A percentile compares a stretch with the other conserved stretches of the same genome.
Conservation (phyloP, 331 rosid species). For the Arachis monticola region DNA sequence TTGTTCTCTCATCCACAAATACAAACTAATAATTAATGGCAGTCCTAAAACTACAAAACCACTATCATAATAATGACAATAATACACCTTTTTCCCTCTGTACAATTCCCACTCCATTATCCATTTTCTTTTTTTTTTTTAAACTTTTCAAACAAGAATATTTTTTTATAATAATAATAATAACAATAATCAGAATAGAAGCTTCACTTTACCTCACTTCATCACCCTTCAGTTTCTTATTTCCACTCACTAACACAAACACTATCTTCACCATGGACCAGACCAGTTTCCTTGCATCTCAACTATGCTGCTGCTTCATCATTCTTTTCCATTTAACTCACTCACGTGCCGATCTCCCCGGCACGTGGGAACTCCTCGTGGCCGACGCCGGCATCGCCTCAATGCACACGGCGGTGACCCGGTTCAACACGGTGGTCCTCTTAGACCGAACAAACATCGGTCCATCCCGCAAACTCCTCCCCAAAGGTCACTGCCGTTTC, state of each 20-base stretch:
- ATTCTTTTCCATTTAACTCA: background rate
- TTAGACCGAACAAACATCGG: conserved; percentile 88
- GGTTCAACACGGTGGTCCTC: conserved; percentile 83
- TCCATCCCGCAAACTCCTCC: conserved; percentile 67
- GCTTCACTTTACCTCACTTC: conserved; percentile 9
- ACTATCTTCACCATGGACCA: conserved; percentile 34
- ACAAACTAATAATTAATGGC: background rate
- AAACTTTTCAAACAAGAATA: background rate
- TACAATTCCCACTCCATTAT: background rate
- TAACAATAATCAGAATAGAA: conserved; percentile 23
- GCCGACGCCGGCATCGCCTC: conserved; percentile 83
- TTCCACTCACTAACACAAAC: background rate
- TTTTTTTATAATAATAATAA: background rate
- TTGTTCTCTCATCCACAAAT: background rate
- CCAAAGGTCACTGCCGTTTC: conserved; percentile 57
- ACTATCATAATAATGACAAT: background rate
- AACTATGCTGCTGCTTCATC: conserved; percentile 12
- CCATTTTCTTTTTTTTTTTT: background rate
- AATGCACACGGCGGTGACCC: conserved; percentile 94
- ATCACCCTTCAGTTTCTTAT: background rate
- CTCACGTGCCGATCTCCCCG: conserved; percentile 73
- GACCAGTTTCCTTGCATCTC: background rate
- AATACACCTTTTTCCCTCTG: background rate
- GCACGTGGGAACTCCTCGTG: conserved; percentile 78
- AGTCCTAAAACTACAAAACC: background rate